phyloP scores from a whole-genome alignment of 2,329 filamentous ascomycete genomes.

The Aspergillus sp. region DNA sequence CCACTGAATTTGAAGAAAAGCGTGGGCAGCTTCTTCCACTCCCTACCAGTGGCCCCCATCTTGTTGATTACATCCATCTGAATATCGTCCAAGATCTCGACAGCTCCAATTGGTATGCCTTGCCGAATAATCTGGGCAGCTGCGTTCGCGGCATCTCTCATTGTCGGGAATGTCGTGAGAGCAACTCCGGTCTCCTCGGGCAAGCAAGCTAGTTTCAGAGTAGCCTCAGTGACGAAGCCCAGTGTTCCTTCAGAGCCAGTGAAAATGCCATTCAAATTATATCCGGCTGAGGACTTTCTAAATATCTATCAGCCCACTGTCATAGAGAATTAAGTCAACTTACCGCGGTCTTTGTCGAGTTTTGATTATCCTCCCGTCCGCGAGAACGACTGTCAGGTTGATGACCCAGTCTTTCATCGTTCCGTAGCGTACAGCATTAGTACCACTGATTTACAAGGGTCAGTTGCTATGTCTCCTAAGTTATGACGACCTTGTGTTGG shows the following conservation, averaged over 20 bases:
- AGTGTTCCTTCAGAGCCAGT: conserved; percentile 70
- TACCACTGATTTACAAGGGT: conserved; percentile 35
- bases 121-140: conserved; percentile 65
- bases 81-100: conserved; percentile 63
- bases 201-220: conserved; percentile 65
- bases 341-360: conserved; percentile 62
- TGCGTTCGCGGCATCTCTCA: conserved; percentile 63
- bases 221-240: conserved; percentile 69
- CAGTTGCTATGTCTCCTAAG: no score
- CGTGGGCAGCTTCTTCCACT: conserved; percentile 42
- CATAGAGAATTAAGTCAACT: no score
- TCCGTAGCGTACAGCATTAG: conserved; percentile 64
- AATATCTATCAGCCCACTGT: no score
- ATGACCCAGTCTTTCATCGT: conserved; percentile 77
- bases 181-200: conserved; percentile 66
- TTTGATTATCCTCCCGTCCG: conserved; percentile 69
- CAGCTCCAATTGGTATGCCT: conserved; percentile 66
- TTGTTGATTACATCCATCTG: conserved; percentile 67
- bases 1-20: conserved; percentile 65
- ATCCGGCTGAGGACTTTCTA: conserved; percentile 66
- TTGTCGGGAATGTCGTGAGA: conserved; percentile 59
- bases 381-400: conserved; percentile 68
- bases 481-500: no score
- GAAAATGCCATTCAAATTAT: conserved; percentile 69
- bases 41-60: conserved; percentile 59